These are phyloP conservation scores for Vitis amurensis DNA, from an alignment of 164 flowering plant genomes.

Conservation along the genomic window DNA sequence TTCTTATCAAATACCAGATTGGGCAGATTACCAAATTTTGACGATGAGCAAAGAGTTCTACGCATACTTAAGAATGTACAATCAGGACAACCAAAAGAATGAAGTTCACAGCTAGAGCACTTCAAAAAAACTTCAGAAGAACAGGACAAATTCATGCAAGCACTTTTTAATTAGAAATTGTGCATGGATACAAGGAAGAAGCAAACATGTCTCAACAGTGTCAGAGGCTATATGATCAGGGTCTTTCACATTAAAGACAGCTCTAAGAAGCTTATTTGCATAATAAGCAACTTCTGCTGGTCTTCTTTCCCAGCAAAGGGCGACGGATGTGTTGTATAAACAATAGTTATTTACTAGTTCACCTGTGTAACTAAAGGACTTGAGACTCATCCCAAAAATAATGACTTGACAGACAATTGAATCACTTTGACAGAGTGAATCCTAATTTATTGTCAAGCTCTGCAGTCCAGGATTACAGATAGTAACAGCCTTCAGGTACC, in stretches of 20 bases:
- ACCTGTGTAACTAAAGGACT: background rate
- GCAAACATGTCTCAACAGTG: background rate
- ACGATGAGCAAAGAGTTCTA: background rate
- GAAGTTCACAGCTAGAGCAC: background rate
- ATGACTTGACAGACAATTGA: background rate
- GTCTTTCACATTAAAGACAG: background rate
- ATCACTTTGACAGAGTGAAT: background rate
- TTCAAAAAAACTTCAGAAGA: too few species aligned
- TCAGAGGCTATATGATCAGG: background rate
- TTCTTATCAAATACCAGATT: background rate
- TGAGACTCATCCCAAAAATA: conserved; percentile 1
- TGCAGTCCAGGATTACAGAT: background rate
- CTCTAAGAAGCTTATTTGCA: background rate
- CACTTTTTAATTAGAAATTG: background rate
- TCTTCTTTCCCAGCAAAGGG: background rate
- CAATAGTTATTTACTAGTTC: background rate
- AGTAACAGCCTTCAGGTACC: background rate
- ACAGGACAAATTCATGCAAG: background rate
- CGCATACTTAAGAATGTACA: background rate
- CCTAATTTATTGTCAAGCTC: background rate
- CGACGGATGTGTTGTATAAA: background rate
- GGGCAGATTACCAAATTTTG: background rate
- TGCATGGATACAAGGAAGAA: background rate
- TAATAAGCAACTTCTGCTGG: background rate
- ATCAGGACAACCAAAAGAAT: background rate